Base-by-base conservation (phyloP, 306 rosid genomes). In the Pachyrhizus erosus region DNA sequence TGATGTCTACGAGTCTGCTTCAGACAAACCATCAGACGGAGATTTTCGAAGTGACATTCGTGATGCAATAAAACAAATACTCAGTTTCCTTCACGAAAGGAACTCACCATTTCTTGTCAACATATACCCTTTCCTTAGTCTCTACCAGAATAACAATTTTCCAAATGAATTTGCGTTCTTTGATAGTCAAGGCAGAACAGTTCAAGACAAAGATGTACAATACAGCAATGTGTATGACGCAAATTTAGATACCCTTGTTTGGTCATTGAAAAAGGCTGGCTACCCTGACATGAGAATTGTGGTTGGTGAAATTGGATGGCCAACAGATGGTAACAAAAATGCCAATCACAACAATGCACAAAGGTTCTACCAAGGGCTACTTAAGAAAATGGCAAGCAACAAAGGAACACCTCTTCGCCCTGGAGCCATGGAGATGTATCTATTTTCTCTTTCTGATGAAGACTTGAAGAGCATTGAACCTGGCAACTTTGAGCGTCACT, bases 291-390 rank as follows among this genome's bases (percentile, higher is more conserved):
- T 92, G 71, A 76, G 42, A 40, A 87, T 96, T 65, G 0, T 89
- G 0, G 88, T 96, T 9, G 99, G 98, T 8, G 99, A 93, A 87
- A 83, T 92, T 8, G 99, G 99, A 2, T 96, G 99, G 99, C 99
- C 99, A 0, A 92, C 99, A 0, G 97, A 96, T 9, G 96, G 92
- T 0, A 34, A 86, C 83, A 76, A 12, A 29, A 61, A 82, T 8
- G 97, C 88, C 14, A 91, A 72, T 18, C 0, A 10, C 15, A 26
- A 55, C 0, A 3, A 71, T 10, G 98, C 96, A 1, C 67, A 88
- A 57, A 90, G 73, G 33, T 96, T 96, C 82, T 96, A 91, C 55
- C 70, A 88, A 20, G 99, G 98, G 1, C 67, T 96, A 3, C 75
- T 96, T 0, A 85, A 92, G 82, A 89, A 82, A 27, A 24, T 93